Conservation (phyloP, 768 basidiomycete genomes). For the Serendipita vermifera region DNA sequence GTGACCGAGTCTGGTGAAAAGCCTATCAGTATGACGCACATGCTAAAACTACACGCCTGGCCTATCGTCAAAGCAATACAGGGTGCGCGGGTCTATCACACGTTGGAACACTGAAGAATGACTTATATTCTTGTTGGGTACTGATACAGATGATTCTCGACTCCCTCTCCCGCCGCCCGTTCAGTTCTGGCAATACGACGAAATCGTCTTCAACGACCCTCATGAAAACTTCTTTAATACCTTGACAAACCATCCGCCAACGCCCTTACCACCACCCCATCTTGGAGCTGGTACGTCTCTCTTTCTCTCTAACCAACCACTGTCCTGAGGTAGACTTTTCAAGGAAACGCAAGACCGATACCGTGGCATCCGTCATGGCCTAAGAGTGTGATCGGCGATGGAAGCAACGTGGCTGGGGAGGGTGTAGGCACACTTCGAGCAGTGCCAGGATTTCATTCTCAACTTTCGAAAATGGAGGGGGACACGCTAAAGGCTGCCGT, state of each 20-base stretch:
- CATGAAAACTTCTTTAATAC: slow-evolving; percentile 73
- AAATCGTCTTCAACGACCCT: slow-evolving; percentile 92
- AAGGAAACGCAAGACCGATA: background rate
- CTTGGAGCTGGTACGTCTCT: slow-evolving; percentile 55
- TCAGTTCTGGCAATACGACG: slow-evolving; percentile 98
- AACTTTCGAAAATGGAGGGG: slow-evolving; percentile 80
- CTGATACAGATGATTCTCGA: slow-evolving; percentile 26
- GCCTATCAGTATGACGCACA: slow-evolving; percentile 73
- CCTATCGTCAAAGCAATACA: slow-evolving; percentile 13
- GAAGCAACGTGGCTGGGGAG: slow-evolving; percentile 26
- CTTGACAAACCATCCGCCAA: slow-evolving; percentile 72
- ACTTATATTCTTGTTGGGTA: slow-evolving; percentile 49
- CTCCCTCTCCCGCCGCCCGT: slow-evolving; percentile 37
- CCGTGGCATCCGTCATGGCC: slow-evolving; percentile 36
- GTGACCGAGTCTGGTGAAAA: slow-evolving; percentile 85
- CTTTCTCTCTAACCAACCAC: too few relatives aligned
- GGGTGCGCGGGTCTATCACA: slow-evolving; percentile 26
- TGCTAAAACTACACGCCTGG: slow-evolving; percentile 94
- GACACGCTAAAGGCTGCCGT: slow-evolving; percentile 67
- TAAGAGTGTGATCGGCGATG: slow-evolving; percentile 47
- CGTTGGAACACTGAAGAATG: slow-evolving; percentile 47
- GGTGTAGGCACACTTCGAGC: background rate
- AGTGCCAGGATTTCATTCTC: slow-evolving; percentile 68
- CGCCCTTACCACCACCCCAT: slow-evolving; percentile 53
- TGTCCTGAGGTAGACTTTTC: too few relatives aligned